Evolutionary conservation across 169 alveolate genomes (phyloP).

Genomic region (Perkinsus chesapeaki): DNA sequence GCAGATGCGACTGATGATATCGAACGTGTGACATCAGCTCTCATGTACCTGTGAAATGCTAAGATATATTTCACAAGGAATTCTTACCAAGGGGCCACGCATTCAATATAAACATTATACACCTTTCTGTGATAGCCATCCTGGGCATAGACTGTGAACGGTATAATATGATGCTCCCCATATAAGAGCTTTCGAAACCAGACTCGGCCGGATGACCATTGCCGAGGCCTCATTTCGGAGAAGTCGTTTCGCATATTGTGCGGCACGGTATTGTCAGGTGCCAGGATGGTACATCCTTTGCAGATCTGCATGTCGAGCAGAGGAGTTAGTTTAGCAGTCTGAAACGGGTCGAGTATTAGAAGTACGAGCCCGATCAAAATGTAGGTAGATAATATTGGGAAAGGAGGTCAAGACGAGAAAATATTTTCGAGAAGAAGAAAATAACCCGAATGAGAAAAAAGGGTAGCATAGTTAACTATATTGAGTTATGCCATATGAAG

Average conservation of each 20-base stretch:
- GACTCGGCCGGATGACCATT: neutral
- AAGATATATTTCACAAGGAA: neutral
- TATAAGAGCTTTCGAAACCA: neutral
- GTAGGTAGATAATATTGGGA: neutral
- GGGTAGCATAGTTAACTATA: too few species aligned
- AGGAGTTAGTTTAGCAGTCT: neutral
- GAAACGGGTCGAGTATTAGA: neutral
- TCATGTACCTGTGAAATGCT: neutral
- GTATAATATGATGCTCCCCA: neutral
- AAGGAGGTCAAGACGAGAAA: neutral
- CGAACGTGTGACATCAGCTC: neutral
- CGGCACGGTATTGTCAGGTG: neutral
- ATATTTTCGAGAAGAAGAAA: neutral
- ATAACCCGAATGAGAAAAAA: too few species aligned
- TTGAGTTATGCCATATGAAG: too few species aligned
- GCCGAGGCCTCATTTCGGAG: neutral
- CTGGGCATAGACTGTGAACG: neutral
- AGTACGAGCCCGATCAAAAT: neutral
- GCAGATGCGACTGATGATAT: neutral
- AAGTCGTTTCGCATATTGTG: neutral
- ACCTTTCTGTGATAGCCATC: neutral
- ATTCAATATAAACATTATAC: neutral
- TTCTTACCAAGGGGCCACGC: neutral
- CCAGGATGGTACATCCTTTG: neutral
- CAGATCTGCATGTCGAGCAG: neutral